Base-by-base conservation (phyloP, 352 stramenopile genomes). In the Phytophthora vignae region DNA sequence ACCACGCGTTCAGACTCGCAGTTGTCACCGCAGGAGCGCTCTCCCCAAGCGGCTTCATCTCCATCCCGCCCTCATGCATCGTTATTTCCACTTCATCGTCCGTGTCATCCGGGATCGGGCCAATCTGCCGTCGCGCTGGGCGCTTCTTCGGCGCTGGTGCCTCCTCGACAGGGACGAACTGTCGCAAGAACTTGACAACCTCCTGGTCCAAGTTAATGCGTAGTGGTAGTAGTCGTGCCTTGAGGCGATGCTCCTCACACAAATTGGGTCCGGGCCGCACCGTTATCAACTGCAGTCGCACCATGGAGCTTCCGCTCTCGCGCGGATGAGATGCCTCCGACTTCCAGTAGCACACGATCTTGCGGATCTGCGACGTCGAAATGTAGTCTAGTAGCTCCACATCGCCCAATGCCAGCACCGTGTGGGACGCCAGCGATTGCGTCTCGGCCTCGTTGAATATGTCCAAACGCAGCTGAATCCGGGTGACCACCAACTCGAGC, bases 311-410 rank as follows among this genome's bases (percentile, higher is more conserved):
- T n/a, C 85, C 88, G 38, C 82, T 95, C 67, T 97, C 88, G 17
- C 90, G 85, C 54, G 87, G 87, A 57, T 97, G 90, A 6, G 79
- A 90, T 15, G 82, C 81, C 42, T 96, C 90, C 0, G 86, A 95
- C 69, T 97, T 97, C 90, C 90, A 97, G 71, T 97, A 95, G 74
- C 88, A 97, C 27, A 97, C 85, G 38, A 97, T 92, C 71, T 96
- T 97, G 49, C 90, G 87, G 64, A 97, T 97, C 71, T 96, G 88
- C 0, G 90, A 97, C 0, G 90, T 97, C 3, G 88, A 96, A 66
- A 97, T 97, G 70, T 95, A 97, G 62, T 97, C 90, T 46, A 97
- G 65, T 42, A 97, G 84, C 60, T 96, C 90, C 27, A 97, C 62
- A 64, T 97, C 89, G 8, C 89, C 86, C 21, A 97, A 59, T 6